Conservation (phyloP, 306 rosid species). For the Dryas octopetala region DNA sequence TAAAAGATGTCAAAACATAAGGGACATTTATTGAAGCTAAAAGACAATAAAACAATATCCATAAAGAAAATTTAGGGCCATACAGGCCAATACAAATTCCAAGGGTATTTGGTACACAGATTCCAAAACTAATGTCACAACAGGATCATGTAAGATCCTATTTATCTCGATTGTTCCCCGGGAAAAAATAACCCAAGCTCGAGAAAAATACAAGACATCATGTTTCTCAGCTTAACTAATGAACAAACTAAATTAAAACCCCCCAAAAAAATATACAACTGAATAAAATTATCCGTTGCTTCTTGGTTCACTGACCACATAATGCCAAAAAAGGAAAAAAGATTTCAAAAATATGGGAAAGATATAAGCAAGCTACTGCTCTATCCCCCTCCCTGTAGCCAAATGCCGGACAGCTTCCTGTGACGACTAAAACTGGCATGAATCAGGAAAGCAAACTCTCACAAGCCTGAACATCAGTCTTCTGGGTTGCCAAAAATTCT, state of each 20-base stretch:
- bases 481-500: conserved; percentile 18
- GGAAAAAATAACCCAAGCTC: conserved; percentile 6
- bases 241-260: conserved; percentile 19
- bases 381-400: neutral
- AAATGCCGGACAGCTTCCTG: neutral
- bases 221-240: conserved; percentile 13
- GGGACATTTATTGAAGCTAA: no score
- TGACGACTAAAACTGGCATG: neutral
- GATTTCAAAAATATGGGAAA: conserved; percentile 11
- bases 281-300: conserved; percentile 18
- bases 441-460: conserved; percentile 29
- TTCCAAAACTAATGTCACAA: conserved; percentile 21
- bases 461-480: conserved; percentile 37
- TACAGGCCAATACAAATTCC: conserved; percentile 5
- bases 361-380: neutral
- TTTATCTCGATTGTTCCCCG: conserved; percentile 16
- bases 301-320: neutral
- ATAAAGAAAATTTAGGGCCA: conserved; percentile 7
- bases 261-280: conserved; percentile 30
- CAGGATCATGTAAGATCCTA: conserved; percentile 13
- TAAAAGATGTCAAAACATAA: neutral
- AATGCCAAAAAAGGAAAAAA: neutral
- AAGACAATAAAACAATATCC: conserved; percentile 16
- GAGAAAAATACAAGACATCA: conserved; percentile 19
- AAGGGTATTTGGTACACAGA: conserved; percentile 22